These are phyloP conservation scores for Neurospora sp. DNA, from an alignment of 495 filamentous ascomycete genomes.

Conservation along the genomic window DNA sequence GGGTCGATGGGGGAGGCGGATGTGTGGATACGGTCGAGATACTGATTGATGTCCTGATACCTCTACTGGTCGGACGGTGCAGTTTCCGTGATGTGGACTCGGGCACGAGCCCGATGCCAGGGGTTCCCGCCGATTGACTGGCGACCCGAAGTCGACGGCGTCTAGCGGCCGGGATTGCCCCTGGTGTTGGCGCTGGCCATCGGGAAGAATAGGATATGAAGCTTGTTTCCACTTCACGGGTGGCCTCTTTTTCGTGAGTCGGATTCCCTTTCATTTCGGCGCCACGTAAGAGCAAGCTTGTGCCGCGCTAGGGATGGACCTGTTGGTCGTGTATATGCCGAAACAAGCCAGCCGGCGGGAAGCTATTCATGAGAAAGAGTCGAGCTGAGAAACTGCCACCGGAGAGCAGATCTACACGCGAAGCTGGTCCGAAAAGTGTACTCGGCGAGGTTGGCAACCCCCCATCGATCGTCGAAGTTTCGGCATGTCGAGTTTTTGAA, in stretches of 20 bases:
- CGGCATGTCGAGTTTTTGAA: background rate
- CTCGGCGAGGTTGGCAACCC: background rate
- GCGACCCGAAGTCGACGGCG: background rate
- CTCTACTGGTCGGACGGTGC: background rate
- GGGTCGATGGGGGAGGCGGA: background rate
- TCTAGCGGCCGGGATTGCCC: background rate
- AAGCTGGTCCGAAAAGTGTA: background rate
- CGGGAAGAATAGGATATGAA: background rate
- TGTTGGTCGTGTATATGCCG: background rate
- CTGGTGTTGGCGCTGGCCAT: background rate
- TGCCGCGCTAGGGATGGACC: background rate
- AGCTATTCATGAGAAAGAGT: background rate
- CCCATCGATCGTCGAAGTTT: background rate
- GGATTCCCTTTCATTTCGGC: background rate
- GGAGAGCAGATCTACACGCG: background rate
- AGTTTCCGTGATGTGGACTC: background rate
- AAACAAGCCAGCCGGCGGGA: background rate
- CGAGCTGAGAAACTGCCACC: background rate
- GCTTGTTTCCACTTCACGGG: background rate
- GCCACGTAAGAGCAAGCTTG: background rate
- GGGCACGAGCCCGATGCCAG: background rate
- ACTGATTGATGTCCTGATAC: background rate
- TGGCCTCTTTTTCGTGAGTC: background rate
- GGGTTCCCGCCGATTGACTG: background rate
- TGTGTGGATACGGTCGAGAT: background rate